A percentile compares a stretch with the other conserved stretches of the same genome.
These are phyloP conservation scores for Aspergillus steynii DNA, from an alignment of 495 filamentous ascomycete genomes.

Conservation along the genomic window DNA sequence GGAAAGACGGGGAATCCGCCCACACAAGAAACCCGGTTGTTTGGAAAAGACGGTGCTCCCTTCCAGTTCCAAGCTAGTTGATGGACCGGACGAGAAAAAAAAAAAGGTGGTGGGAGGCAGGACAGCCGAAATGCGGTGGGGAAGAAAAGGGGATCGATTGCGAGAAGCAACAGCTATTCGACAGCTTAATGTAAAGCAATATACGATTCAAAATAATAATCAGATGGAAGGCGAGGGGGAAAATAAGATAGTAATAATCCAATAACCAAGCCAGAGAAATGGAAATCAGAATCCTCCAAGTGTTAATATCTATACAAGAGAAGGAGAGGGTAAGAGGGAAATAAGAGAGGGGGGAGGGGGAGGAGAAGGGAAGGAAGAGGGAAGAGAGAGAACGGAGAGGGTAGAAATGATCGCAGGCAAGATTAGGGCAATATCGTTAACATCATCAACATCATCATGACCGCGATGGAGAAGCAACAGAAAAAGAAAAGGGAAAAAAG, in stretches of 20 bases:
- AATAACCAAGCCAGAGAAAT: background rate
- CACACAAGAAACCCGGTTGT: background rate
- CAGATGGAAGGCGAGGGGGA: no score
- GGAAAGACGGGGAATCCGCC: background rate
- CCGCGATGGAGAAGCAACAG: background rate
- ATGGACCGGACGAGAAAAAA: background rate
- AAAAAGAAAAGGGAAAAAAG: background rate
- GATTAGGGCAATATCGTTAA: background rate
- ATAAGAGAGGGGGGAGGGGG: background rate
- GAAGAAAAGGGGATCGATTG: constrained; percentile 4
- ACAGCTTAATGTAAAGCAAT: constrained; percentile 5
- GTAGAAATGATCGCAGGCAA: background rate
- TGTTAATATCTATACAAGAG: background rate
- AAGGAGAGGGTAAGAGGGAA: background rate
- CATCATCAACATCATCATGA: background rate
- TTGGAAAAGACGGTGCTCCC: background rate
- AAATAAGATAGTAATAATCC: background rate
- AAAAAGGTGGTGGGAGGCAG: background rate
- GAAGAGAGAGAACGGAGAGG: background rate
- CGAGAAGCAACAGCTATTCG: background rate
- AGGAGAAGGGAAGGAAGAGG: background rate
- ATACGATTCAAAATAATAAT: constrained; percentile 2
- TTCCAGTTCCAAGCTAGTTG: background rate
- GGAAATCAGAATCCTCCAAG: background rate
- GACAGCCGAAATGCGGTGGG: background rate